phyloP scores from a whole-genome alignment of 2,329 filamentous ascomycete species.

The Graphilbum sp. region DNA sequence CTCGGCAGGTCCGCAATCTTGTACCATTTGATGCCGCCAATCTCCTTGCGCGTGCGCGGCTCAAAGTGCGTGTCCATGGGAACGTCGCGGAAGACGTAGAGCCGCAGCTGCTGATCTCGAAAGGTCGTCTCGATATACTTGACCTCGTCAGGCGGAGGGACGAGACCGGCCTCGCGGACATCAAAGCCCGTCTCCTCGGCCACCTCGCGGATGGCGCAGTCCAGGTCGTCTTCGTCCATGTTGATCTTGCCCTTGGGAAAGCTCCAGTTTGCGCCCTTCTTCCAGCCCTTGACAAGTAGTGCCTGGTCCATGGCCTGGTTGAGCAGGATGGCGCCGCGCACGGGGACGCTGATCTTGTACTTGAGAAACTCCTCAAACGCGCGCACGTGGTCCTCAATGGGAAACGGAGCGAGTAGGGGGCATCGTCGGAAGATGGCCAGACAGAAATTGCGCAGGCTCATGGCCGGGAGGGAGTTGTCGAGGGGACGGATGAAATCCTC shows the following conservation, averaged over 20 bases:
- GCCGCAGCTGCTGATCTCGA: slow-evolving; percentile 78
- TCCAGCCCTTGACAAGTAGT: slow-evolving; percentile 92
- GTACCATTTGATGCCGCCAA: slow-evolving; percentile 95
- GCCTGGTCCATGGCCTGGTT: slow-evolving; percentile 91
- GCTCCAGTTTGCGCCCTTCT: slow-evolving; percentile 91
- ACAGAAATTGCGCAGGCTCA: slow-evolving; percentile 73
- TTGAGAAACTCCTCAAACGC: slow-evolving; percentile 85
- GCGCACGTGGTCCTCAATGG: slow-evolving; percentile 57
- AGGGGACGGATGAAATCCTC: slow-evolving; percentile 95
- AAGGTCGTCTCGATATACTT: slow-evolving; percentile 82
- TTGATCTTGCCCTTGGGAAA: slow-evolving; percentile 97
- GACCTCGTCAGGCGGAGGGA: slow-evolving; percentile 53
- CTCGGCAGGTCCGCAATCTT: slow-evolving; percentile 76
- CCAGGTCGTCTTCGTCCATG: slow-evolving; percentile 85
- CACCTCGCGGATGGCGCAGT: slow-evolving; percentile 86
- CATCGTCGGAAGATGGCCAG: slow-evolving; percentile 88
- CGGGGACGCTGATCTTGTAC: slow-evolving; percentile 90
- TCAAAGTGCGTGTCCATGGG: slow-evolving; percentile 78
- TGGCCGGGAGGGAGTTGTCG: slow-evolving; percentile 68
- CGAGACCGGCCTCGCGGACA: slow-evolving; percentile 56
- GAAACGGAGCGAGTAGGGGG: slow-evolving; percentile 69
- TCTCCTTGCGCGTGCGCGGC: slow-evolving; percentile 86
- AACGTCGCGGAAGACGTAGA: slow-evolving; percentile 84
- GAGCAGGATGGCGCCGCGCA: slow-evolving; percentile 83
- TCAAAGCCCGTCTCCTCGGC: slow-evolving; percentile 95